Evolutionary conservation across 768 basidiomycete genomes (phyloP).

Genomic region (Termitomyces sp.): DNA sequence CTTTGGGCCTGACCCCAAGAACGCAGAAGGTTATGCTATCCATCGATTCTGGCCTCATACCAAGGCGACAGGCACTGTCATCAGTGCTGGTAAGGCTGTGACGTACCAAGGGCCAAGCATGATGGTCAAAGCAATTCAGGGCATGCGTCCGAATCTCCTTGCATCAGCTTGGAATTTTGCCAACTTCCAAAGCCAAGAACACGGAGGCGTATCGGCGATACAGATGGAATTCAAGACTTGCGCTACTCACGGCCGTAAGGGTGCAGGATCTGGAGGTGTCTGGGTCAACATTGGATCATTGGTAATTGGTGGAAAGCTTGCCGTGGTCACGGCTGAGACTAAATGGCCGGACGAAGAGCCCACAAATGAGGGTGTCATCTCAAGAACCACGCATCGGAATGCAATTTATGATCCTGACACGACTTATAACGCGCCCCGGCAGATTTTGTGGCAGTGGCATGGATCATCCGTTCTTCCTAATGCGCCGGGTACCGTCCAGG

Average conservation of each 20-base stretch:
- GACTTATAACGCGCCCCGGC: slow-evolving; percentile 67
- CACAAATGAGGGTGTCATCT: slow-evolving; percentile 42
- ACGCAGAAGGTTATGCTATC: slow-evolving; percentile 6
- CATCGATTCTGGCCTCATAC: slow-evolving; percentile 7
- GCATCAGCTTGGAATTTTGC: slow-evolving; percentile 95
- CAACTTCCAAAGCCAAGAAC: slow-evolving; percentile 75
- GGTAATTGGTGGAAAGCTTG: slow-evolving; percentile 76
- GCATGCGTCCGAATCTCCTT: slow-evolving; percentile 93
- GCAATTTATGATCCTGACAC: slow-evolving; percentile 69
- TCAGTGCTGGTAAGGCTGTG: slow-evolving; percentile 56
- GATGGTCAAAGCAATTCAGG: slow-evolving; percentile 96
- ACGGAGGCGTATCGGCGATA: slow-evolving; percentile 75
- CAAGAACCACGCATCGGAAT: slow-evolving; percentile 60
- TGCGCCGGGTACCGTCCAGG: slow-evolving; percentile 48
- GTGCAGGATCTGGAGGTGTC: slow-evolving; percentile 78
- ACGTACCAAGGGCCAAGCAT: slow-evolving; percentile 63
- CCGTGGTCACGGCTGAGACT: slow-evolving; percentile 73
- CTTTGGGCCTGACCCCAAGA: slow-evolving; percentile 2
- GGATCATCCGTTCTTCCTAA: slow-evolving; percentile 56
- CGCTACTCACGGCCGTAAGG: slow-evolving; percentile 71
- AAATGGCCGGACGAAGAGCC: slow-evolving; percentile 61
- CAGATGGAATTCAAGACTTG: slow-evolving; percentile 96
- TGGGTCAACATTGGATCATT: slow-evolving; percentile 80
- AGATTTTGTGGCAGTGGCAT: slow-evolving; percentile 73
- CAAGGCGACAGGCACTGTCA: slow-evolving; percentile 51